A percentile compares a stretch with the other conserved stretches of the same genome.
Evolutionary conservation across 2,329 filamentous ascomycete genomes (phyloP).

Genomic region (Venturia aucupariae): DNA sequence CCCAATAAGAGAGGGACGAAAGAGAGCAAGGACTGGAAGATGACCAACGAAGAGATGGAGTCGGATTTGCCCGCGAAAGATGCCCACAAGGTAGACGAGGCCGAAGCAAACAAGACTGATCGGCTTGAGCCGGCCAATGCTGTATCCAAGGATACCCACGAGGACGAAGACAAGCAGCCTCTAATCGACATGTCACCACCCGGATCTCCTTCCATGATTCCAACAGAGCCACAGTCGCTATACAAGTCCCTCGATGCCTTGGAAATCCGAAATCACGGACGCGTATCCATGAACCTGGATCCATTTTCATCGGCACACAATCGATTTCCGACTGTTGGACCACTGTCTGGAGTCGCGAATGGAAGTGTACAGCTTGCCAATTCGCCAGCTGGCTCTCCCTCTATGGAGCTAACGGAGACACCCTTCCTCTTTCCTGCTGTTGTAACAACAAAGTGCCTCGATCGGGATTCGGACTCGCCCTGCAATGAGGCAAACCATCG

Average conservation of each 20-base stretch:
- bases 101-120: background rate
- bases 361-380: background rate
- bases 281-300: background rate
- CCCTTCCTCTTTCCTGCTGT: background rate
- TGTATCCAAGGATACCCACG: background rate
- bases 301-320: background rate
- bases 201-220: background rate
- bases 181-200: background rate
- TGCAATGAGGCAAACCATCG: background rate
- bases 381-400: background rate
- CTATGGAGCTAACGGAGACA: background rate
- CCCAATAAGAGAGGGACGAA: background rate
- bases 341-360: background rate
- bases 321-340: background rate
- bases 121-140: background rate
- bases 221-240: background rate
- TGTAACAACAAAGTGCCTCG: background rate
- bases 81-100: background rate
- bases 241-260: background rate
- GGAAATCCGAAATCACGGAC: background rate
- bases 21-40: background rate
- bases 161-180: background rate
- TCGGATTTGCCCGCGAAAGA: background rate
- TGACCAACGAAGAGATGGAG: background rate
- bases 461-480: background rate